Evolutionary conservation across 345 rosid species (phyloP), one percentile per base, ranked within the genome.

Genomic region (Chamaenerion angustifolium): DNA sequence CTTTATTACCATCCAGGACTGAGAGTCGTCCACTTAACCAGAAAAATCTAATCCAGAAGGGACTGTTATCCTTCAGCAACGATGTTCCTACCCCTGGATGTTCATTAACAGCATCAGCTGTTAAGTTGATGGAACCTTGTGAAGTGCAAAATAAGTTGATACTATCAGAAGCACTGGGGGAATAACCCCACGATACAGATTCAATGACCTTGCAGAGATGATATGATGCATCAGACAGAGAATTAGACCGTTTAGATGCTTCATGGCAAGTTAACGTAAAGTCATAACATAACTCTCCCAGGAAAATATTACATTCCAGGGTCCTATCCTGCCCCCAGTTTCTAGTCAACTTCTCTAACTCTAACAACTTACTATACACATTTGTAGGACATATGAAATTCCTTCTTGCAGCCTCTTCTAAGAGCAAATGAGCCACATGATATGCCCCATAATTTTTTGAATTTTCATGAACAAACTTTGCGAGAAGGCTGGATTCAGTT

Each of bases 1-100:
- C 71, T 65, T 82, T 92, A 65, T 84, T 74, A 37, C 79, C 77
- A 60, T 92, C 93, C 69, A 66, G 64, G 59, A 80, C 68, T 48
- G 95, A 87, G 62, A 92, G 63, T 57, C 72, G 81, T 35, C 93
- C 98, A 68, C 89, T 83, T 75, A 87, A 71, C 95, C 96, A 92
- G 72, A 78, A 84, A 69, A 73, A 87, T 16, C 96, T 76, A 68
- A 61, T 67, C 98, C 98, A 87, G 57, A 86, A 84, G 56, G 77
- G 69, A 54, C 65, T 68, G 56, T 79, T 81, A 58, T 61, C 42
- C 42, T 57, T 56, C 42, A 63, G 25, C 56, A 50, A 18, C 18
- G 74, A 65, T 51, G 65, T 64, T 58, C 10, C 12, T 23, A 40
- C 12, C 7, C 8, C 45, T 17, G 40, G 44, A 21, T 19, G 37